Evolutionary conservation across 257 asterid genomes (phyloP).

Genomic region (Solanum chilense): DNA sequence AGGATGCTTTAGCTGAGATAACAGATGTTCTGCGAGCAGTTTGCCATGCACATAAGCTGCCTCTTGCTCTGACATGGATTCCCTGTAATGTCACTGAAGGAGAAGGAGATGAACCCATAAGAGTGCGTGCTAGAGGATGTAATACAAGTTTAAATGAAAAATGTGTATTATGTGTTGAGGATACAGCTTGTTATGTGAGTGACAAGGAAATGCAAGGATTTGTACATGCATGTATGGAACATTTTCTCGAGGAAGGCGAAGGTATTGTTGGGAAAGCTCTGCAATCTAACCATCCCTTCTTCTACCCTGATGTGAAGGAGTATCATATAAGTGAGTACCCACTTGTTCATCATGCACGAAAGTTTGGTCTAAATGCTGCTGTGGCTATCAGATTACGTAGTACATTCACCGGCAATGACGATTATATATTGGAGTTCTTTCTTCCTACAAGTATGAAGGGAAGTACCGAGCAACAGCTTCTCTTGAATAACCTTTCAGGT

Average conservation of each 20-base stretch:
- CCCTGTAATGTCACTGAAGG: constrained; percentile 45
- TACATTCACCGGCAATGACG: constrained; percentile 55
- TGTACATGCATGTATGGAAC: constrained; percentile 68
- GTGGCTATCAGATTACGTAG: constrained; percentile 90
- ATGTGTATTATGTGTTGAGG: constrained; percentile 44
- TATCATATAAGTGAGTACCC: constrained; percentile 77
- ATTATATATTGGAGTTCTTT: constrained; percentile 79
- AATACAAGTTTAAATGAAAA: constrained; percentile 19
- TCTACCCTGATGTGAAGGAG: constrained; percentile 64
- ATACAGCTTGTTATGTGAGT: constrained; percentile 60
- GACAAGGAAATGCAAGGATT: constrained; percentile 64
- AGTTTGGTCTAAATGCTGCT: constrained; percentile 69
- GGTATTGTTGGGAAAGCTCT: constrained; percentile 93
- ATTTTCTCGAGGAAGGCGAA: constrained; percentile 72
- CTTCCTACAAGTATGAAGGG: constrained; percentile 77
- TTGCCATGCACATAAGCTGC: constrained; percentile 82
- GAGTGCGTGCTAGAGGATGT: constrained; percentile 4
- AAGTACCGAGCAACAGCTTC: constrained; percentile 63
- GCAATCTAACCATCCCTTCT: constrained; percentile 78
- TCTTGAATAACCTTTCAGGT: constrained; percentile 75
- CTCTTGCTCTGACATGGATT: constrained; percentile 88
- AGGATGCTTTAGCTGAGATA: constrained; percentile 74
- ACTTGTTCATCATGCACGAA: constrained; percentile 89
- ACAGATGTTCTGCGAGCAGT: constrained; percentile 70
- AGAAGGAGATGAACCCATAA: not conserved